A percentile compares a stretch with the other conserved stretches of the same genome.
Conservation (phyloP, 768 basidiomycete species). For the Crucibulum laeve region DNA sequence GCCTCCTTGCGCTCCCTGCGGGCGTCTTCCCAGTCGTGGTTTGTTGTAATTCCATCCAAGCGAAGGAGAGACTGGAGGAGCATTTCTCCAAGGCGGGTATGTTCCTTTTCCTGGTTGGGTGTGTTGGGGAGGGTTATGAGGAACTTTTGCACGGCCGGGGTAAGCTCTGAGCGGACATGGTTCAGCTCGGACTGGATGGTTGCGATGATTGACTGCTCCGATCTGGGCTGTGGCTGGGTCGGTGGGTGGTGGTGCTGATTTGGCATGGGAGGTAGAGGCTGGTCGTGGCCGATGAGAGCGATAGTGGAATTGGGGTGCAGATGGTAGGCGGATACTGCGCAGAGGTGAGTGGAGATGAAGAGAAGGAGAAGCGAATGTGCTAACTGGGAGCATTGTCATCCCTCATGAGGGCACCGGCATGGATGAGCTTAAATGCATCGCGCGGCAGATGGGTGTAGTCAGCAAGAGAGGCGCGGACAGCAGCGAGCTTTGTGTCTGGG, state of each 20-base stretch:
- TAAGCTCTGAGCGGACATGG: slow-evolving; percentile 47
- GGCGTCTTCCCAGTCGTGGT: slow-evolving; percentile 73
- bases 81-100: slow-evolving; percentile 68
- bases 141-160: slow-evolving; percentile 56
- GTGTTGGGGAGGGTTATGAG: slow-evolving; percentile 23
- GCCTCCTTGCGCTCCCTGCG: slow-evolving; percentile 80
- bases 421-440: slow-evolving; percentile 79
- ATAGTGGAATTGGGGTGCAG: slow-evolving; percentile 67
- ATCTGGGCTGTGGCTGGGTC: slow-evolving; percentile 21
- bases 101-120: slow-evolving; percentile 27
- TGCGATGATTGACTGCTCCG: slow-evolving; percentile 49
- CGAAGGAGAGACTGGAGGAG: slow-evolving; percentile 85
- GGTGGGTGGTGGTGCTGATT: slow-evolving; percentile 19
- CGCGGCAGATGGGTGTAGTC: slow-evolving; percentile 70
- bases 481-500: slow-evolving; percentile 51
- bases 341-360: slow-evolving; percentile 7
- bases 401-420: slow-evolving; percentile 87
- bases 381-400: slow-evolving; percentile 72
- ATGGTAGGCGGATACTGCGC: slow-evolving; percentile 68
- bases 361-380: slow-evolving; percentile 17
- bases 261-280: slow-evolving; percentile 23
- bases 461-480: slow-evolving; percentile 59
- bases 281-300: slow-evolving; percentile 50
- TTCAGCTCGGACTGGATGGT: slow-evolving; percentile 53
- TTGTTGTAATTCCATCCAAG: slow-evolving; percentile 76